Evolutionary conservation across 257 asterid genomes (phyloP).

Genomic region (Phtheirospermum japonicum): DNA sequence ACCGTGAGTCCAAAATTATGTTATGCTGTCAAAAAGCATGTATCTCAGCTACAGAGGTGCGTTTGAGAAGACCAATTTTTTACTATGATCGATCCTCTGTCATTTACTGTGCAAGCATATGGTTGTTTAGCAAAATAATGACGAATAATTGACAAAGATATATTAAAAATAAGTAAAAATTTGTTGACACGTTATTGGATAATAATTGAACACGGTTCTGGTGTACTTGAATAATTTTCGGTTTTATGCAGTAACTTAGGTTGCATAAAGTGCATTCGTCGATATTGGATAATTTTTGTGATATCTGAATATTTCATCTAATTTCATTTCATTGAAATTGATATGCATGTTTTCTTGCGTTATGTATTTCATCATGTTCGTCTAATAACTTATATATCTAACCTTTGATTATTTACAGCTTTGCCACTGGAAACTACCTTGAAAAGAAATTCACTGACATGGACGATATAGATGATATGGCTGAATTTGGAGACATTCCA

Average conservation of each 20-base stretch:
- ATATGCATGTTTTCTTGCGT: background rate
- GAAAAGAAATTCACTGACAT: slow-evolving; percentile 29
- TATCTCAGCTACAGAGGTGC: slow-evolving; percentile 64
- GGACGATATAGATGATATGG: slow-evolving; percentile 50
- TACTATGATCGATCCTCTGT: background rate
- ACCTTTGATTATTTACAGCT: slow-evolving; percentile 32
- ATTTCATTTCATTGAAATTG: too few species aligned
- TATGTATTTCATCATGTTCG: background rate
- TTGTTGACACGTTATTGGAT: too few species aligned
- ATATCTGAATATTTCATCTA: too few species aligned
- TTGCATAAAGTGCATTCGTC: too few species aligned
- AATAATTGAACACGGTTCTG: too few species aligned
- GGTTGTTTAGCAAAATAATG: too few species aligned
- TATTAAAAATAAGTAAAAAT: too few species aligned
- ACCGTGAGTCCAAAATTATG: slow-evolving; percentile 73
- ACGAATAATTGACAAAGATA: too few species aligned
- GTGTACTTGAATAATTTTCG: too few species aligned
- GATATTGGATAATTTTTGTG: too few species aligned
- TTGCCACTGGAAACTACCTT: slow-evolving; percentile 31
- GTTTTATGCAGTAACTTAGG: too few species aligned
- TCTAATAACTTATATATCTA: background rate
- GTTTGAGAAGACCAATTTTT: background rate
- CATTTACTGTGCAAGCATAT: too few species aligned
- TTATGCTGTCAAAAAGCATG: slow-evolving; percentile 61
- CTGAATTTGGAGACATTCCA: slow-evolving; percentile 51